Evolutionary conservation across 148 eudicot species (phyloP), one percentile per base, ranked within the genome.

Genomic region (Hydrangea macrophylla): DNA sequence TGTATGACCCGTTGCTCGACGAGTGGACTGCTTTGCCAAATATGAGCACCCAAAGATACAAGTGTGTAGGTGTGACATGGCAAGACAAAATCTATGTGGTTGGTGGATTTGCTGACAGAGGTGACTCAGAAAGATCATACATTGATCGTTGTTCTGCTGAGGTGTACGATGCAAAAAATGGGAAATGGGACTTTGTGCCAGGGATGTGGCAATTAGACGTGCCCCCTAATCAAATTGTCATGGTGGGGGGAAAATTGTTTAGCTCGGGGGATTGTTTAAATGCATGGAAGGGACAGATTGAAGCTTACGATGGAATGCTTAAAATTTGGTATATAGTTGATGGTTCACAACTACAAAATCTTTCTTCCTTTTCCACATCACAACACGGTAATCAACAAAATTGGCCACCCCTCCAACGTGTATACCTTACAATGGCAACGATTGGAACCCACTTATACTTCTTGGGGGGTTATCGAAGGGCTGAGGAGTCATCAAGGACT

Each of bases 201-300:
- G 37, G 73, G 50, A 72, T 77, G 76, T 77, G 81, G 81, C 70
- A 72, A 13, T 11, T 77, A 23, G 81, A 77, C 35, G 70, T 77
- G 25, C 81, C 81, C 28, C 76, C 81, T 57, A 62, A 77, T 63
- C 76, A 77, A 51, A 77, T 77, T 5, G 73, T 77, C 2, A 56
- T 24, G 6, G 54, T 77, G 18, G 73, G 30, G 6, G 73, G 35
- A 5, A 67, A 20, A 5, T 22, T 77, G 28, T 68, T 67, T 33
- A 77, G 76, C 60, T 72, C 76, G 0, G 81, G 81, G 7, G 81
- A 77, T 62, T 77, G 81, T 31, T 25, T 77, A 15, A 77, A 68
- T 27, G 65, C 60, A 7, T 77, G 81, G 76, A 77, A 77, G 45
- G 81, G 81, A 5, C 81, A 77, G 13, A 26, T 77, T 48, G 76